phyloP scores from a whole-genome alignment of 208 protist species.

The Trypanosoma boissoni region DNA sequence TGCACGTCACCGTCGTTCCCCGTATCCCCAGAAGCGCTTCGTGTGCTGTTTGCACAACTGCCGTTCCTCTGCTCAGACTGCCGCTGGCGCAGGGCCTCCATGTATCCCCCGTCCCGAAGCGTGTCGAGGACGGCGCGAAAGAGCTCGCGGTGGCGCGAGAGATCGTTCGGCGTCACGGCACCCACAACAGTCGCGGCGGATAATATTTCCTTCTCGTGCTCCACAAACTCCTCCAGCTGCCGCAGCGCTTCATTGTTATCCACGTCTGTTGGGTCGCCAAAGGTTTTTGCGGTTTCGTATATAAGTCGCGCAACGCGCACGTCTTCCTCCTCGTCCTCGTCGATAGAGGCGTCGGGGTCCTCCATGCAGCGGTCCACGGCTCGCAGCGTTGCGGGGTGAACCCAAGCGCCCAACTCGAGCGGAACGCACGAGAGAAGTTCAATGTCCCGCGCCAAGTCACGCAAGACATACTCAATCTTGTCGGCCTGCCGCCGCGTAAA shows the following conservation, averaged over 20 bases:
- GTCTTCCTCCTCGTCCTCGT: conserved; percentile 37
- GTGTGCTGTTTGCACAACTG: no score
- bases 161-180: conserved; percentile 40
- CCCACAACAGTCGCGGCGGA: conserved; percentile 52
- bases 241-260: conserved; percentile 58
- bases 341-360: not conserved
- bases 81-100: conserved; percentile 11
- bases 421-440: conserved; percentile 65
- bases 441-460: conserved; percentile 67
- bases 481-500: conserved; percentile 77
- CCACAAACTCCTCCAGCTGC: conserved; percentile 69
- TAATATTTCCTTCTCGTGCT: conserved; percentile 64
- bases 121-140: conserved; percentile 72
- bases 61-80: no score
- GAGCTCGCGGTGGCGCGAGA: conserved; percentile 57
- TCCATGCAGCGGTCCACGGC: conserved; percentile 15
- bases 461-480: conserved; percentile 70
- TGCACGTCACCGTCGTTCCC: no score
- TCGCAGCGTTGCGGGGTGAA: conserved; percentile 51
- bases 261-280: conserved; percentile 64
- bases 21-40: no score
- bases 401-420: conserved; percentile 56
- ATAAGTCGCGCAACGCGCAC: conserved; percentile 33
- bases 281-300: conserved; percentile 37
- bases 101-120: conserved; percentile 64